Conservation (phyloP, 2,329 filamentous ascomycete species). For the Xylaria sp. region DNA sequence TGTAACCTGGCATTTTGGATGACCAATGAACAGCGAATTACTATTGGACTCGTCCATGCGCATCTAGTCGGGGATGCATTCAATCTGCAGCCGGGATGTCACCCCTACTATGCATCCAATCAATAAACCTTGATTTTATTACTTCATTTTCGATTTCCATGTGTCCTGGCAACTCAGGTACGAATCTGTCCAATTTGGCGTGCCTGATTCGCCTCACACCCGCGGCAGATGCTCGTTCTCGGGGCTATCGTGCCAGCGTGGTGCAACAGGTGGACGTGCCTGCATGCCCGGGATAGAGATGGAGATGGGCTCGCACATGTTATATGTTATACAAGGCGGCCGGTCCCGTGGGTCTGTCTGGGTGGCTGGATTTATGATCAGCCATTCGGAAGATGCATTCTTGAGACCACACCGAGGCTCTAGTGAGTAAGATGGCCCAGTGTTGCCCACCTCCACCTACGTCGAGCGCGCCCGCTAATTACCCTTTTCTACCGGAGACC, state of each 20-base stretch:
- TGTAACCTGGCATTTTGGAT: conserved; percentile 29
- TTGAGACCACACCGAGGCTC: conserved; percentile 31
- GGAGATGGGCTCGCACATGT: conserved; percentile 9
- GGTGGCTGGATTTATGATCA: conserved; percentile 9
- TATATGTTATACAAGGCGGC: conserved; percentile 29
- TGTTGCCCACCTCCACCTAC: conserved; percentile 14
- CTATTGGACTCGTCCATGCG: conserved; percentile 19
- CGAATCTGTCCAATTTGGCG: conserved; percentile 15
- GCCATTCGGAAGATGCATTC: conserved; percentile 25
- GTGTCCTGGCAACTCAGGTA: conserved; percentile 41
- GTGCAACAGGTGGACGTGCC: conserved; percentile 24
- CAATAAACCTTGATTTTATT: conserved; percentile 43
- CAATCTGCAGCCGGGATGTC: conserved; percentile 39
- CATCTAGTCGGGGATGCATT: conserved; percentile 26
- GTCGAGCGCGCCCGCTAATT: conserved; percentile 32
- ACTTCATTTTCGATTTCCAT: conserved; percentile 38
- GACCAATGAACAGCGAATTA: conserved; percentile 27
- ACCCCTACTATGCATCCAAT: conserved; percentile 45
- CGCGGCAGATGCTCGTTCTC: conserved; percentile 24
- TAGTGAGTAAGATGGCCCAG: conserved; percentile 31
- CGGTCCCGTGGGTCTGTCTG: conserved; percentile 18
- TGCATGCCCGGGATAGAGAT: conserved; percentile 5
- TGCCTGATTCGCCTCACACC: conserved; percentile 28
- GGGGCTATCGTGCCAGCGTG: conserved; percentile 23
- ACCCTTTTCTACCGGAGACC: conserved; percentile 34